Evolutionary conservation across 257 asterid genomes (phyloP), one percentile per base, ranked within the genome.

Genomic region (Rhazya stricta): DNA sequence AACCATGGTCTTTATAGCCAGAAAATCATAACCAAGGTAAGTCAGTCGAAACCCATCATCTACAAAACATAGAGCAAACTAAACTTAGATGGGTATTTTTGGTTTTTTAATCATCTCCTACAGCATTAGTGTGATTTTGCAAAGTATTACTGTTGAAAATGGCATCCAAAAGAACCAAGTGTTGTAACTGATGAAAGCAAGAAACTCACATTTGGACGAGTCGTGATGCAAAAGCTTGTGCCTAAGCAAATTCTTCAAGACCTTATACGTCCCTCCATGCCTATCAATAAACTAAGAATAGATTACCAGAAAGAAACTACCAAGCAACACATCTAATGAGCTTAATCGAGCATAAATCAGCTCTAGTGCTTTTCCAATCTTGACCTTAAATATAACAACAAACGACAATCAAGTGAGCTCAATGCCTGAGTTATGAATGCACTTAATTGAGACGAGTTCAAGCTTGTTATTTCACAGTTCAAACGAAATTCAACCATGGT

Each of bases 31-130:
- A 71, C 99, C 99, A 84, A 95, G 85, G 87, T 91, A 92, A 3
- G 99, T 95, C 75, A 95, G 90, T 73, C 99, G 89, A 86, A 91
- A 95, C 46, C 98, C 99, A 79, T 95, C 99, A 89, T 95, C 99
- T 95, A 79, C 69, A 73, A 51, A 78, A 54, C 46, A 41, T 18
- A 72, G 46, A n/a, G 45, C 56, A 54, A 72, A 43, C 67, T 5
- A 60, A 43, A 16, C n/a, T 32, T 65, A 36, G 48, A 32, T 36
- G 56, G 48, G 5, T 73, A 19, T 16, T 45, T 27, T 25, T 13
- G 5, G n/a, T 23, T 11, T 41, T 63, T 37, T 25, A 63, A 16
- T 63, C 18, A 63, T 34, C 8, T 37, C 5, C 71, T 65, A 32
- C 15, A 60, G 2, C 10, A 32, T 65, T 65, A 56, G 32, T 56